phyloP scores from a whole-genome alignment of 2,329 filamentous ascomycete genomes.

The Eutypa lata region DNA sequence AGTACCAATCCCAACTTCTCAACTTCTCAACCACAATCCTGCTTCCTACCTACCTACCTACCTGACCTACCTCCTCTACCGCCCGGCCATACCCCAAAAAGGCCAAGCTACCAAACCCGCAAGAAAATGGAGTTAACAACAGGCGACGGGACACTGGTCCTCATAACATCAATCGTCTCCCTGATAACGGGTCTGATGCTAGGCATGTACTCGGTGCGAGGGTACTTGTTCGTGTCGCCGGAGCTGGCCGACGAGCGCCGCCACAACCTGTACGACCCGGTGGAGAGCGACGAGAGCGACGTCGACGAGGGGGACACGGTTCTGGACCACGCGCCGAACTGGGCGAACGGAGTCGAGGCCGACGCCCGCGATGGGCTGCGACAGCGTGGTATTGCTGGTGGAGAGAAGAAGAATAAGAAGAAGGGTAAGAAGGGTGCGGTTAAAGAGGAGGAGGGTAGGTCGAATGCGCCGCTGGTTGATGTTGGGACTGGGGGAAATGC shows the following conservation, averaged over 20 bases:
- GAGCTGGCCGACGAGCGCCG: conserved; percentile 54
- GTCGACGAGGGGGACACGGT: conserved; percentile 57
- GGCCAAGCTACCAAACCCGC: too few species aligned
- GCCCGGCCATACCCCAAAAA: too few species aligned
- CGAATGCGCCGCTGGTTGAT: conserved; percentile 39
- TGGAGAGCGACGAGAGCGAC: conserved; percentile 69
- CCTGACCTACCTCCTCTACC: too few species aligned
- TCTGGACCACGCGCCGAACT: conserved; percentile 66
- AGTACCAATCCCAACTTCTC: too few species aligned
- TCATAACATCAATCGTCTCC: conserved; percentile 71
- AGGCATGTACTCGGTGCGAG: conserved; percentile 67
- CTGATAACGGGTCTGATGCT: conserved; percentile 78
- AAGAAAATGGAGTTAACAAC: conserved; percentile 25
- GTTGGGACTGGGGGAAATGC: conserved; percentile 14
- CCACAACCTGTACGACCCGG: conserved; percentile 54
- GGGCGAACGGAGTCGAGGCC: conserved; percentile 59
- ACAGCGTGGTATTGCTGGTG: conserved; percentile 8
- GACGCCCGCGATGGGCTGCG: conserved; percentile 57
- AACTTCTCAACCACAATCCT: too few species aligned
- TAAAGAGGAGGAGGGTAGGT: conserved; percentile 30
- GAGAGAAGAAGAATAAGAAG: conserved; percentile 11
- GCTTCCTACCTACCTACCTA: too few species aligned
- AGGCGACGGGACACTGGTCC: conserved; percentile 53
- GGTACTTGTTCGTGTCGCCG: conserved; percentile 54
- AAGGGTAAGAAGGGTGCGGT: conserved; percentile 9